Base-by-base conservation (phyloP, 305 asterid species). In the Coffea humblotiana region DNA sequence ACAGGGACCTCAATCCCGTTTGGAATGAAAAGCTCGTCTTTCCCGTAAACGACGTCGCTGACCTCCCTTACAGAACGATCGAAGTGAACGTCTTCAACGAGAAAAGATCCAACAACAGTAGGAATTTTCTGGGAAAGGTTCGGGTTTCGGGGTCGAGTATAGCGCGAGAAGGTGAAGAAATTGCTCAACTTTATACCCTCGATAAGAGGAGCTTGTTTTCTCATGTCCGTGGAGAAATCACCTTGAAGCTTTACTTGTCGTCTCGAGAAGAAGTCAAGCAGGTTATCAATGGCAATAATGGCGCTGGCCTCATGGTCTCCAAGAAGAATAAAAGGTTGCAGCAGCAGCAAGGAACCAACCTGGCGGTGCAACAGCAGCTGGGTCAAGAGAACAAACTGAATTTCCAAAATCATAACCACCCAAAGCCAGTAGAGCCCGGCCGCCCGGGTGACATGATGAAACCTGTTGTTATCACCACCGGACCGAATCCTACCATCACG, bases 1-100 rank as follows among this genome's bases (percentile, higher is more conserved):
- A 85, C 90, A 84, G 92, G 45, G 97, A 93, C 83, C 88, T 94
- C 13, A 93, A 94, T 86, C 98, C 98, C 0, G 90, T 91, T 0
- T 94, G 98, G 98, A 89, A 91, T 65, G 98, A 94, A 68, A 92
- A 92, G 88, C 94, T 95, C 64, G 93, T 95, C 0, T 95, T 95
- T 74, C 85, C 90, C 56, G 87, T 94, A 3, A 88, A 85, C 86
- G 93, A 94, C 84, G 90, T 84, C 65, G 96, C 92, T 0, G 96
- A 93, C 88, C 90, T 94, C 27, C 97, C 98, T 8, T 92, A 94
- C 88, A 84, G 95, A 58, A 93, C 95, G 51, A 77, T 94, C 4
- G 98, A 94, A 63, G 92, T 90, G 23, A 93, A 90, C 78, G 95
- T 91, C 4, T 94, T 89, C 85, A 94, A 93, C 87, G 98, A 92